Base-by-base conservation (phyloP, 2,329 filamentous ascomycete species). In the Monosporascus sp. region DNA sequence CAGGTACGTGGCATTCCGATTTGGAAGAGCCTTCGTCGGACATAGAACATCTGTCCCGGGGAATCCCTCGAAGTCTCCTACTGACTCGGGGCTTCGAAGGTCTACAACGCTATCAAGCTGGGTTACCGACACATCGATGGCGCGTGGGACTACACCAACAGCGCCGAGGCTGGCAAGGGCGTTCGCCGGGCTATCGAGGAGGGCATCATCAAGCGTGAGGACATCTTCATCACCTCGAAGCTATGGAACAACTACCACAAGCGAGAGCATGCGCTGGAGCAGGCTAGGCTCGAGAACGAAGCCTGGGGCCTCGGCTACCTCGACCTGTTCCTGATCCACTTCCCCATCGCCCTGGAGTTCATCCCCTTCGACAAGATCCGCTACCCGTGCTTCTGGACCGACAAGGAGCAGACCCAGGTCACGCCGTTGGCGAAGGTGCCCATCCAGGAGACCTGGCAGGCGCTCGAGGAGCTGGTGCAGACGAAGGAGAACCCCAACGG, bases 391-490 rank as follows among this genome's bases (percentile, higher is more conserved):
- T 69, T 68, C 60, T 69, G 66, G 67, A 58, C 52, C 27, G 67
- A 81, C 60, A 77, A 76, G 51, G 73, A 68, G 55, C 71, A 76
- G 58, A 71, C 74, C 59, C 73, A 73, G 62, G 65, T 82, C 62
- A 71, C 75, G 51, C 67, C 65, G 6, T 58, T 74, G 44, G 73
- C 80, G 75, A 88, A 86, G 67, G 86, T 88, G 51, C 81, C 83
- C 55, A 87, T 92, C 72, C 82, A 89, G 68, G 85, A 92, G 76
- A 95, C 90, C 51, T 95, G 90, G 88, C 76, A 78, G 51, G 90
- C 88, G 53, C 84, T 95, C 80, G 90, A 95, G 76, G 72, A 75
- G 50, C 78, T 94, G 54, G 87, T 91, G 50, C 81, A 84, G 63
- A 79, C 75, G 62, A 61, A 64, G 26, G 63, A 68, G 56, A 67